Base-by-base conservation (phyloP, 2,329 filamentous ascomycete species). In the Aspergillus ochraceoroseus region DNA sequence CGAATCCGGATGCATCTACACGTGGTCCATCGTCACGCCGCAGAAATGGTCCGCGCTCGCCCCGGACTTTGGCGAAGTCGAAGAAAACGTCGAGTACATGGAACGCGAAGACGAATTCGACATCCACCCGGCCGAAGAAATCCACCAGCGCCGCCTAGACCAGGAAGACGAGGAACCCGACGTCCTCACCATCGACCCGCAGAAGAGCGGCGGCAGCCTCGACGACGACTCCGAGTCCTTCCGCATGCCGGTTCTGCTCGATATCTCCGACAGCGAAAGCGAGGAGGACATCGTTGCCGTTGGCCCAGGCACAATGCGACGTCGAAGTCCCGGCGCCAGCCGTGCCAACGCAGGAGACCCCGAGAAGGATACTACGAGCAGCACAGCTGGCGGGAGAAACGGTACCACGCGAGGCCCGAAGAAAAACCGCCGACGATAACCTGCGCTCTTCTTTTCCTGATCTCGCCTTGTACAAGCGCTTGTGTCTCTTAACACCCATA, bases 21-120 rank as follows among this genome's bases (percentile, higher is more conserved):
- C 95, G 22, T 98, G 92, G 92, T 90, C 87, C 4, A 92, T 95
- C 40, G 82, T 90, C 27, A 92, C 87, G 39, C 90, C 92, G 7
- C 94, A 98, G 61, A 85, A 92, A 55, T 98, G 92, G 94, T 95
- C 89, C 11, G 90, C 92, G 1, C 75, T 98, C 19, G 94, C 94
- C 4, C 92, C 92, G 0, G 94, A 98, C 65, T 98, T 98, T 64
- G 85, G 83, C 27, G 92, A 98, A 65, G 88, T 98, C 9, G 92
- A 98, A 66, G 92, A 98, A 66, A 98, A 98, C 54, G 88, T 95
- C 14, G 87, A 96, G 62, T 98, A 98, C 61, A 79, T 94, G 28
- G 92, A 98, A 64, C 79, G 80, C 41, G 92, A 98, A 66, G 92
- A 98, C 61, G 92, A 98, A 61, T 98, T 98, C 55, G 94, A 98